phyloP scores from a whole-genome alignment of 768 basidiomycete species.

The Hericium erinaceus region DNA sequence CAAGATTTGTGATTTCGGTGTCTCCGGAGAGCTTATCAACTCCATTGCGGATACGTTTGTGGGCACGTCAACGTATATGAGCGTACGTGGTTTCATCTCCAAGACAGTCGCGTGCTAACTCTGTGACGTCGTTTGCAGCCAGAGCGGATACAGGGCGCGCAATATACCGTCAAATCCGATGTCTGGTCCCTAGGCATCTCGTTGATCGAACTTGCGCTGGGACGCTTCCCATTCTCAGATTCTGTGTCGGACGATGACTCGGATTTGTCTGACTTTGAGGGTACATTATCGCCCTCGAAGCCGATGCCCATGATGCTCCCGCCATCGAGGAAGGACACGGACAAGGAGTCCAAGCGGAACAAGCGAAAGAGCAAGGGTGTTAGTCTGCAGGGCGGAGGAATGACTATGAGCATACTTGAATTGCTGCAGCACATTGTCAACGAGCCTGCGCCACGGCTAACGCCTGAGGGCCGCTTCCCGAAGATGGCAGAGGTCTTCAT shows the following conservation, averaged over 20 bases:
- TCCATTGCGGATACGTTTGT: constrained; percentile 99
- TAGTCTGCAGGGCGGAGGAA: constrained; percentile 85
- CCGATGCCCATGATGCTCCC: constrained; percentile 44
- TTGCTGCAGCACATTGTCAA: constrained; percentile 97
- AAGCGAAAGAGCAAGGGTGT: constrained; percentile 89
- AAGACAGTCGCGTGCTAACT: constrained; percentile 6
- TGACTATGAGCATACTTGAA: constrained; percentile 98
- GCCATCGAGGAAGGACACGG: constrained; percentile 16
- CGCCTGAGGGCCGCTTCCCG: constrained; percentile 65
- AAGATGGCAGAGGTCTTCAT: constrained; percentile 75
- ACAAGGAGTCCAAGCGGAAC: constrained; percentile 54
- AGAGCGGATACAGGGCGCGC: constrained; percentile 96
- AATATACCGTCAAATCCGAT: constrained; percentile 98
- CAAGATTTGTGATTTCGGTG: constrained; percentile 99
- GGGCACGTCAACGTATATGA: constrained; percentile 99
- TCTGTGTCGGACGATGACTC: constrained; percentile 61
- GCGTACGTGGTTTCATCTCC: constrained; percentile 46
- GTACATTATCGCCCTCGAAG: constrained; percentile 67
- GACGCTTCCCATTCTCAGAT: constrained; percentile 94
- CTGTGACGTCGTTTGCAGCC: constrained; percentile 46
- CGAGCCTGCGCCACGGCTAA: constrained; percentile 88
- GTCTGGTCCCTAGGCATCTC: constrained; percentile 99
- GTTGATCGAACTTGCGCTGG: constrained; percentile 92
- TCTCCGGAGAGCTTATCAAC: constrained; percentile 97
- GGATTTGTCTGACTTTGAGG: constrained; percentile 70